phyloP scores from a whole-genome alignment of 495 filamentous ascomycete genomes.

The Trichodelitschia bisporula region DNA sequence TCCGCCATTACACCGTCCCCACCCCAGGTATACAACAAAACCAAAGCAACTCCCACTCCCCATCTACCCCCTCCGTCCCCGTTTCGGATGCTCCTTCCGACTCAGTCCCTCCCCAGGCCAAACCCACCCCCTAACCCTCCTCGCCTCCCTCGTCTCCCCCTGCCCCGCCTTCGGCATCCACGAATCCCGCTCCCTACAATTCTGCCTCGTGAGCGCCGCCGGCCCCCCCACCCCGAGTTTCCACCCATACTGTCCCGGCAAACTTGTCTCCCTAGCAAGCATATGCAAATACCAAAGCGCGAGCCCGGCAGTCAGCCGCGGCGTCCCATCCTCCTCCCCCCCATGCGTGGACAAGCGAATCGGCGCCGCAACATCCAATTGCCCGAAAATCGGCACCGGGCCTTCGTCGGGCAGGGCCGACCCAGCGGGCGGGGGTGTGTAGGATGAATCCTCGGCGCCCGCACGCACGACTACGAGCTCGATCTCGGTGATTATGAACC shows the following conservation, averaged over 20 bases:
- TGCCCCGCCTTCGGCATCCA: constrained; percentile 66
- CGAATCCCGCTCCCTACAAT: constrained; percentile 40
- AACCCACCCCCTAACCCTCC: constrained; percentile 62
- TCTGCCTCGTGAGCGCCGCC: constrained; percentile 46
- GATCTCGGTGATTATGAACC: constrained; percentile 86
- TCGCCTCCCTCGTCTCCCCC: constrained; percentile 64
- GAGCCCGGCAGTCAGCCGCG: constrained; percentile 39
- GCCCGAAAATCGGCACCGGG: constrained; percentile 54
- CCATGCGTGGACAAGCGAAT: constrained; percentile 24
- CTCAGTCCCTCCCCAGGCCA: constrained; percentile 50
- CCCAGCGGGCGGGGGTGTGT: constrained; percentile 4
- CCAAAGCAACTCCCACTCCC: too few relatives aligned
- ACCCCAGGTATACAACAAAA: too few relatives aligned
- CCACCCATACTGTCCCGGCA: constrained; percentile 41
- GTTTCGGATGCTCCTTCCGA: constrained; percentile 26
- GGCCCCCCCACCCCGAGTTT: constrained; percentile 62
- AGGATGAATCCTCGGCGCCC: constrained; percentile 13
- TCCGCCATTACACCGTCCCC: too few relatives aligned
- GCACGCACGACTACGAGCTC: constrained; percentile 67
- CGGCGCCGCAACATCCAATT: constrained; percentile 46
- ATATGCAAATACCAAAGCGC: constrained; percentile 60
- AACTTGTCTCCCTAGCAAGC: constrained; percentile 51
- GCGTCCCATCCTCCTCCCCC: constrained; percentile 7
- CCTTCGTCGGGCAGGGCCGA: constrained; percentile 3
- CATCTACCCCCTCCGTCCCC: constrained; percentile 11